These are phyloP conservation scores for Lojkania enalia DNA, from an alignment of 2,329 filamentous ascomycete genomes.

Conservation along the genomic window DNA sequence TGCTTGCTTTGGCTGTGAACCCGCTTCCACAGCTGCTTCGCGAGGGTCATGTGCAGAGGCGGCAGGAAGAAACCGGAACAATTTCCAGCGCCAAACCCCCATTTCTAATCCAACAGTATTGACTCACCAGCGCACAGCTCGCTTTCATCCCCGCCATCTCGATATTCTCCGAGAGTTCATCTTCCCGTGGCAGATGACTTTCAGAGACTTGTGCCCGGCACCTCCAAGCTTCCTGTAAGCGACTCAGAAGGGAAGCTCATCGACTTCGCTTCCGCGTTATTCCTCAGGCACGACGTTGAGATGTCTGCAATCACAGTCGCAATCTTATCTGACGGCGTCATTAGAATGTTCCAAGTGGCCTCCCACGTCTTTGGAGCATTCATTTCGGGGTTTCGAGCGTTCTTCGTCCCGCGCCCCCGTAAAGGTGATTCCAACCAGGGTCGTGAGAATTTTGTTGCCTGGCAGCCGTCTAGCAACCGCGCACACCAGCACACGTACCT, in stretches of 20 bases:
- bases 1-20: background rate
- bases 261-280: slow-evolving; percentile 28
- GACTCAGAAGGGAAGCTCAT: slow-evolving; percentile 20
- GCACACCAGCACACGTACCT: background rate
- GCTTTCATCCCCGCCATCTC: slow-evolving; percentile 22
- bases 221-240: slow-evolving; percentile 18
- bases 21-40: background rate
- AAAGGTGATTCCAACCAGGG: slow-evolving; percentile 29
- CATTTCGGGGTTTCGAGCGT: slow-evolving; percentile 3
- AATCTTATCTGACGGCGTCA: slow-evolving; percentile 30
- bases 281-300: slow-evolving; percentile 17
- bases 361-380: slow-evolving; percentile 21
- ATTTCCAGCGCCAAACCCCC: background rate
- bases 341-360: slow-evolving; percentile 18
- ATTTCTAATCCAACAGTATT: slow-evolving; percentile 23
- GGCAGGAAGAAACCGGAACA: slow-evolving; percentile 29
- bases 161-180: slow-evolving; percentile 20
- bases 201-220: slow-evolving; percentile 28
- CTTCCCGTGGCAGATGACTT: slow-evolving; percentile 36
- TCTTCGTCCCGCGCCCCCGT: slow-evolving; percentile 21
- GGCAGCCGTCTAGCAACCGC: slow-evolving; percentile 22
- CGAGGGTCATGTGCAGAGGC: slow-evolving; percentile 22
- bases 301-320: slow-evolving; percentile 25
- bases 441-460: slow-evolving; percentile 37
- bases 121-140: slow-evolving; percentile 22